Evolutionary conservation across 1,284 basidiomycete species (phyloP).

Genomic region (Malassezia vespertilionis): DNA sequence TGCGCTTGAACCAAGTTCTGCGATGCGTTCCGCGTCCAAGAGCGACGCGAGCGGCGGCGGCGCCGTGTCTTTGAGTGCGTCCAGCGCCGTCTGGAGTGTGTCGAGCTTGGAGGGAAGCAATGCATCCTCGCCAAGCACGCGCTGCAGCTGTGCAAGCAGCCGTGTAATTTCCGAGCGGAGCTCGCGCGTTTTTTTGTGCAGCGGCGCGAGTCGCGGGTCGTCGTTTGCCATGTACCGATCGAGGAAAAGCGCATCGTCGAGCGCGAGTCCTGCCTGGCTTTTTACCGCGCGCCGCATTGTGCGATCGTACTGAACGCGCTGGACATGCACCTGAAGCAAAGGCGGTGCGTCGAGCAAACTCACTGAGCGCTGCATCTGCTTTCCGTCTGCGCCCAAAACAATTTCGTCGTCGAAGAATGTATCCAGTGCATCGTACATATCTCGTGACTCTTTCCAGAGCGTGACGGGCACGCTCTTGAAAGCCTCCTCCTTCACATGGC

Average conservation of each 20-base stretch:
- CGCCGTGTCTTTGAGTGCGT: neutral
- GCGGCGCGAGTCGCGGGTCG: constrained; percentile 48
- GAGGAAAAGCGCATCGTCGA: constrained; percentile 73
- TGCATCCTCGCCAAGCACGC: neutral
- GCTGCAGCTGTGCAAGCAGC: constrained; percentile 19
- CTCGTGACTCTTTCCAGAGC: constrained; percentile 69
- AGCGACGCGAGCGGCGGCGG: neutral
- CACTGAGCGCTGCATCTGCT: constrained; percentile 76
- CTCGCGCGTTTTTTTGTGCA: constrained; percentile 36
- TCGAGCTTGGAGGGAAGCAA: constrained; percentile 13
- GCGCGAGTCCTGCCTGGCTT: constrained; percentile 86
- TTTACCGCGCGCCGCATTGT: constrained; percentile 80
- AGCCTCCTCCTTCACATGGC: constrained; percentile 74
- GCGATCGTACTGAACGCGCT: constrained; percentile 94
- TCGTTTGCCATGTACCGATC: constrained; percentile 71
- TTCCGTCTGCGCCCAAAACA: constrained; percentile 70
- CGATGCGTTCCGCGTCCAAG: neutral
- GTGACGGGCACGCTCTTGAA: constrained; percentile 91
- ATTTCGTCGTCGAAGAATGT: constrained; percentile 74
- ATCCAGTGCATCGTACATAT: constrained; percentile 85
- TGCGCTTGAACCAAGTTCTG: neutral
- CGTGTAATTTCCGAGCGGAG: constrained; percentile 53
- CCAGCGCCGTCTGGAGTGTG: constrained; percentile 1
- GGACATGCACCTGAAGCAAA: constrained; percentile 80
- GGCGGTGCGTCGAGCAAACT: constrained; percentile 76